Conservation (phyloP, 2,329 filamentous ascomycete species). For the Alternaria postmessia region DNA sequence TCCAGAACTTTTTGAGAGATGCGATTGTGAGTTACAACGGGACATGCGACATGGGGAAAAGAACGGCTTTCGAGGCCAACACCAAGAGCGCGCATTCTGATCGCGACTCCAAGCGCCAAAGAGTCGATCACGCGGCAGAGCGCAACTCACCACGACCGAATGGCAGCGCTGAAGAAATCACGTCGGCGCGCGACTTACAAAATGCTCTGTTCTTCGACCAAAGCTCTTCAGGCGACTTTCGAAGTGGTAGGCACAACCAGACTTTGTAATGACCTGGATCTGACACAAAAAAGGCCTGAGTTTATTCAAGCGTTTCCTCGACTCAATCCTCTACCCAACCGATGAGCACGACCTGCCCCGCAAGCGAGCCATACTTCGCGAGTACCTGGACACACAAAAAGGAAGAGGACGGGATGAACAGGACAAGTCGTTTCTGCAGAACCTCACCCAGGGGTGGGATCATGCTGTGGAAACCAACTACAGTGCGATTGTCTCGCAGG, state of each 20-base stretch:
- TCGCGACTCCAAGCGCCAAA: slow-evolving; percentile 45
- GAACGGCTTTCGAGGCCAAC: slow-evolving; percentile 44
- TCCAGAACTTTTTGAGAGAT: slow-evolving; percentile 28
- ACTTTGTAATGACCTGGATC: not conserved
- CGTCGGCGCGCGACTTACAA: slow-evolving; percentile 47
- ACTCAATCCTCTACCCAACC: slow-evolving; percentile 65
- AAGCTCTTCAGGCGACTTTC: slow-evolving; percentile 38
- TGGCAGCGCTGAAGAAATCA: slow-evolving; percentile 40
- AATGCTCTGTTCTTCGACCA: slow-evolving; percentile 50
- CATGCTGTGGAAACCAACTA: slow-evolving; percentile 82
- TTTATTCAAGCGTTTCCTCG: slow-evolving; percentile 75
- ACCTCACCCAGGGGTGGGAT: slow-evolving; percentile 88
- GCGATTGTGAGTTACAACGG: slow-evolving; percentile 14
- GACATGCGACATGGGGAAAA: slow-evolving; percentile 40
- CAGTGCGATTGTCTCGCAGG: slow-evolving; percentile 80
- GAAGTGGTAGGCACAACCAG: slow-evolving; percentile 33
- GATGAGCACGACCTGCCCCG: slow-evolving; percentile 57
- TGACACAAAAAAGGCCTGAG: slow-evolving; percentile 63
- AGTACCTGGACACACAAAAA: slow-evolving; percentile 72
- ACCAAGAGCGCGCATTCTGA: slow-evolving; percentile 26
- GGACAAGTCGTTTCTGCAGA: slow-evolving; percentile 71
- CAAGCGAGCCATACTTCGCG: slow-evolving; percentile 68
- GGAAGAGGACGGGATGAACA: slow-evolving; percentile 61
- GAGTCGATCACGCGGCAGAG: slow-evolving; percentile 36
- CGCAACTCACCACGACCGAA: slow-evolving; percentile 34